These are phyloP conservation scores for Spergularia marina DNA, from an alignment of 148 eudicot species.

Conservation along the genomic window DNA sequence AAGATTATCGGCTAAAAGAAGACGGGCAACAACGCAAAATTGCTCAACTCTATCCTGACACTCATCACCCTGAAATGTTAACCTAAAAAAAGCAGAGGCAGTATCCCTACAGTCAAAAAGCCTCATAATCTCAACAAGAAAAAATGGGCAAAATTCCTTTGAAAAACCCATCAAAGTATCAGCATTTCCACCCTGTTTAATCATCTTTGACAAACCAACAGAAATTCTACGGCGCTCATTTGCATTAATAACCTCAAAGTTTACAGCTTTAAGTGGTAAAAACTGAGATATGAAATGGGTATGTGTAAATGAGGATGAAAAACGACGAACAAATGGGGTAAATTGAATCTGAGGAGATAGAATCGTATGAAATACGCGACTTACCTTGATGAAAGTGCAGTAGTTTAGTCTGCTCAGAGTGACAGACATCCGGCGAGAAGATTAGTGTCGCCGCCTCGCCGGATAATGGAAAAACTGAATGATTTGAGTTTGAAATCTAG, in stretches of 20 bases:
- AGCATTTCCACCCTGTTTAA: constrained; percentile 35
- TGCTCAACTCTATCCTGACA: constrained; percentile 36
- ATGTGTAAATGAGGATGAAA: background rate
- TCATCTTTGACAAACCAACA: constrained; percentile 52
- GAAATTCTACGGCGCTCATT: constrained; percentile 55
- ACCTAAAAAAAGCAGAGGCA: constrained; percentile 63
- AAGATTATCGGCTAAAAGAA: constrained; percentile 36
- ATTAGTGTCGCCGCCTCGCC: constrained; percentile 4
- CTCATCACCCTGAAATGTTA: constrained; percentile 48
- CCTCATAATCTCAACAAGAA: constrained; percentile 59
- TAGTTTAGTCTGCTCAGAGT: constrained; percentile 28
- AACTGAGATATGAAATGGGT: constrained; percentile 51
- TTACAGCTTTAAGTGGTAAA: constrained; percentile 38
- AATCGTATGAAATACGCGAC: constrained; percentile 22
- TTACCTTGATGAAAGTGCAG: constrained; percentile 38
- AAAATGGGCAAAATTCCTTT: constrained; percentile 53
- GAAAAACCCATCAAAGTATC: constrained; percentile 45
- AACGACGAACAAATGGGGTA: constrained; percentile 16
- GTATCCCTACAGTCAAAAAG: constrained; percentile 38
- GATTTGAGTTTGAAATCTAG: too few species aligned
- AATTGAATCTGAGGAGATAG: constrained; percentile 25
- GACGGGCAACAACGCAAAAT: constrained; percentile 60
- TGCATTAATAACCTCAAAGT: constrained; percentile 41
- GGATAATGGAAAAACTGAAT: background rate
- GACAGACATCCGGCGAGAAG: constrained; percentile 45